Base-by-base conservation (phyloP, 2,329 filamentous ascomycete species). In the Phoma sp. region DNA sequence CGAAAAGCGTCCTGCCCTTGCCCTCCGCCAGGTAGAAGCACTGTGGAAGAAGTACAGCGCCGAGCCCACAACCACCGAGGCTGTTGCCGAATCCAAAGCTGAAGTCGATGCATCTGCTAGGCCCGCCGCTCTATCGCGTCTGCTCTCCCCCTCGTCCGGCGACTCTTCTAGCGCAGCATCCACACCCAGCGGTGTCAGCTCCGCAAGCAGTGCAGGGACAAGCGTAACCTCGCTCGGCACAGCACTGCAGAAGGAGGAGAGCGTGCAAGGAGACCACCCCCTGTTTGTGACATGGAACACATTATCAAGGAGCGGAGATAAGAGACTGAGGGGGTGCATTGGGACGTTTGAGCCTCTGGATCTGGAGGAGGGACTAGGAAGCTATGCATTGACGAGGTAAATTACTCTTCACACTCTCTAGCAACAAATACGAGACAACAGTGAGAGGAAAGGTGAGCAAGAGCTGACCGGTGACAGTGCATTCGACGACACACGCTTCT, bases 221-320 rank as follows among this genome's bases (percentile, higher is more conserved):
- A 80, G 54, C 71, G 76, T 68, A 50, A 69, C 55, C 25, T 64
- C 61, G 27, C 70, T 68, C 39, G 55, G 58, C 51, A 67, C 70
- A 17, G 75, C 69, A 48, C 66, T 72, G 55, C 63, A 64, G 37
- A 63, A 62, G 43, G 61, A 53, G 38, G 54, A 64, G 58, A 61
- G 66, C 27, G 50, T 49, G 1, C 56, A 57, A 19, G 63, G 58
- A 76, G 25, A 73, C 78, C 82, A 84, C 59, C 94, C 94, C 0
- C 83, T 98, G 35, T 98, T 98, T 74, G 91, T 99, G 41, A 96
- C 93, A 7, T 98, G 94, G 93, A 96, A 97, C 78, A 91, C 85
- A 0, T 66, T 92, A 50, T 86, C 84, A 7, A 75, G 80, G 21
- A 79, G 74, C 48, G 63, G 86, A 25, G 78, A 86, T 61, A 87